Evolutionary conservation across 108 stramenopile species (phyloP).

Genomic region (Conticribra guillardii): DNA sequence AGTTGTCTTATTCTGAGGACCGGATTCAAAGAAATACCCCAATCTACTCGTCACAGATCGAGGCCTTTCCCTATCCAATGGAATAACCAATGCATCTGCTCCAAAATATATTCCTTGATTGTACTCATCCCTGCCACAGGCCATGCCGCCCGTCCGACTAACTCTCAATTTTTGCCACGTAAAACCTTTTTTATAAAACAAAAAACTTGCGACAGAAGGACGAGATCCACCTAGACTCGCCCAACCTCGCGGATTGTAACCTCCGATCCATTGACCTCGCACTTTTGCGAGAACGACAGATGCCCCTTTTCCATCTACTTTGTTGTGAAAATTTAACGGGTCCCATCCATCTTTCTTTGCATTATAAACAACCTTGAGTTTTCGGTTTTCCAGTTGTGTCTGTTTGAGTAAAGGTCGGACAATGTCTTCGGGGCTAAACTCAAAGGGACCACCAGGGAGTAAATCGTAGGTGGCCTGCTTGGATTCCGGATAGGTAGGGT

Average conservation of each 20-base stretch:
- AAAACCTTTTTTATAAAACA: conserved; percentile 53
- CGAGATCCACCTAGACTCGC: conserved; percentile 62
- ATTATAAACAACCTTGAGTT: conserved; percentile 60
- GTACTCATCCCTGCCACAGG: conserved; percentile 69
- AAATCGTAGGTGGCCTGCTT: conserved; percentile 47
- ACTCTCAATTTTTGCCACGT: conserved; percentile 61
- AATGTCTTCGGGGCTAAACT: conserved; percentile 27
- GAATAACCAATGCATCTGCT: conserved; percentile 67
- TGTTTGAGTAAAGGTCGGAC: conserved; percentile 64
- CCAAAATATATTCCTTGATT: conserved; percentile 70
- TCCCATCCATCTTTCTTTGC: conserved; percentile 64
- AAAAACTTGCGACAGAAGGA: conserved; percentile 63
- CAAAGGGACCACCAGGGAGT: conserved; percentile 3
- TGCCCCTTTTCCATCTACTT: conserved; percentile 73
- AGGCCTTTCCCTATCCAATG: conserved; percentile 38
- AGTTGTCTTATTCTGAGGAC: conserved; percentile 50
- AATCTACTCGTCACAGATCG: conserved; percentile 51
- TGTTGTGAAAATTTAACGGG: conserved; percentile 51
- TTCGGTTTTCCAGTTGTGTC: conserved; percentile 69
- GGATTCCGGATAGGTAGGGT: conserved; percentile 37
- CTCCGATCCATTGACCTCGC: conserved; percentile 48
- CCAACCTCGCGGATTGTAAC: conserved; percentile 80
- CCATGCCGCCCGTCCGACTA: conserved; percentile 74
- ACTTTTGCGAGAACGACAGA: conserved; percentile 59
- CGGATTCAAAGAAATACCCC: conserved; percentile 71